Conservation (phyloP, 1,284 basidiomycete genomes). For the Athelia sp. region DNA sequence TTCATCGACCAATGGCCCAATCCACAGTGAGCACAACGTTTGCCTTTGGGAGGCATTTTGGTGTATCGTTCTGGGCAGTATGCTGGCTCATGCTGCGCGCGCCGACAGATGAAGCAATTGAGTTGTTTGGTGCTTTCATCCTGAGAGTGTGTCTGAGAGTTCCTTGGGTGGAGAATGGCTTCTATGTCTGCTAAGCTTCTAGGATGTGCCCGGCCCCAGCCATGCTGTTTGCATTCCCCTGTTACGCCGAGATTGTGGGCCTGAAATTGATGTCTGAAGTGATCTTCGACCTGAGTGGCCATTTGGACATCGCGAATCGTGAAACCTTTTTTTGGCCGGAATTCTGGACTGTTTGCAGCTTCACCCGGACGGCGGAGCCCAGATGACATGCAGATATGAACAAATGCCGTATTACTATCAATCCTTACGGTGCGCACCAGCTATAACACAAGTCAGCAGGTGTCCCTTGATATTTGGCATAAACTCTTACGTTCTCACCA, state of each 20-base stretch:
- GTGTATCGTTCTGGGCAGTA: background rate
- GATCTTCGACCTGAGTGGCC: conserved; percentile 30
- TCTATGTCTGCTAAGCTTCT: too few relatives aligned
- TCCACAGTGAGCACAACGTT: background rate
- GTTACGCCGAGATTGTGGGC: background rate
- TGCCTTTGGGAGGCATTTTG: background rate
- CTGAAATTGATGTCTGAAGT: conserved; percentile 11
- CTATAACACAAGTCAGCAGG: too few relatives aligned
- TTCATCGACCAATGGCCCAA: background rate
- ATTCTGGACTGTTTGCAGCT: background rate
- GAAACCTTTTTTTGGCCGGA: conserved; percentile 19
- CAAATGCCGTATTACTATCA: background rate
- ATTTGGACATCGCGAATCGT: conserved; percentile 51
- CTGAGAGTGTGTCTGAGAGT: background rate
- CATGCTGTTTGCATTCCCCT: too few relatives aligned
- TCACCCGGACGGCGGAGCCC: background rate
- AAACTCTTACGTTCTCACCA: background rate
- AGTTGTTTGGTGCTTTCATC: too few relatives aligned
- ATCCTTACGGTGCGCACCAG: background rate
- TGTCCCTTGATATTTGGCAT: too few relatives aligned
- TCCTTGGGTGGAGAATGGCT: too few relatives aligned
- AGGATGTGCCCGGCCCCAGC: too few relatives aligned
- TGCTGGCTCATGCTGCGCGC: background rate
- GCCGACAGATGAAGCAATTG: too few relatives aligned
- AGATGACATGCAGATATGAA: background rate